Conservation (phyloP, 2,329 filamentous ascomycete genomes). For the Trichoderma simmonsii region DNA sequence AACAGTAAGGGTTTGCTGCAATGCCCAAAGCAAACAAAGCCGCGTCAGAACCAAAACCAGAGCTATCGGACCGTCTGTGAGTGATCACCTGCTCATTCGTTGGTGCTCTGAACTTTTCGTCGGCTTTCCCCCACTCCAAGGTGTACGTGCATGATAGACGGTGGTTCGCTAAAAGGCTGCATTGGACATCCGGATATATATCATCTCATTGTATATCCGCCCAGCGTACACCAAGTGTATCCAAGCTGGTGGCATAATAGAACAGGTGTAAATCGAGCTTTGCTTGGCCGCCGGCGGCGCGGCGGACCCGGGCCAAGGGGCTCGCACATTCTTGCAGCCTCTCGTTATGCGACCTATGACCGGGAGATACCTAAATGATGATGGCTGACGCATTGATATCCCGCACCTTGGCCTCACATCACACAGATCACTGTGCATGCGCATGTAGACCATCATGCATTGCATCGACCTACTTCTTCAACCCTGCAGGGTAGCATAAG, state of each 20-base stretch:
- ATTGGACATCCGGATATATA: not conserved
- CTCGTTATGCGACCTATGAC: not conserved
- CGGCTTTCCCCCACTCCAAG: not conserved
- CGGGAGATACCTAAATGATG: not conserved
- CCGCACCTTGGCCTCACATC: not conserved
- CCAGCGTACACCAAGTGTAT: not conserved
- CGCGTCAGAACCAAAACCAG: not conserved
- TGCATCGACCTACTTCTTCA: not conserved
- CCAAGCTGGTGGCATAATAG: not conserved
- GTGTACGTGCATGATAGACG: not conserved
- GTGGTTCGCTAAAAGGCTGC: not conserved
- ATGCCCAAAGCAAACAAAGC: not conserved
- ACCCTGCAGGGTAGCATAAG: not conserved
- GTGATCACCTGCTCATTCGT: slow-evolving; percentile 1
- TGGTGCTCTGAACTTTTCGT: not conserved
- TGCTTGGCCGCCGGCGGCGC: not conserved
- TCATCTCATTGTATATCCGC: not conserved
- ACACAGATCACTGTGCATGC: slow-evolving; percentile 14
- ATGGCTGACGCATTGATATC: not conserved
- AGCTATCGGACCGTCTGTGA: slow-evolving; percentile 19
- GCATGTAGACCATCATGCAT: slow-evolving; percentile 16
- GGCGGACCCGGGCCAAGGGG: not conserved
- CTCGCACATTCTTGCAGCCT: not conserved
- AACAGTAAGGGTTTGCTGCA: not conserved
- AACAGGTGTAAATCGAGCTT: not conserved